Evolutionary conservation across 139 green algal genomes (phyloP).

Genomic region (Tetratostichococcus sp.): DNA sequence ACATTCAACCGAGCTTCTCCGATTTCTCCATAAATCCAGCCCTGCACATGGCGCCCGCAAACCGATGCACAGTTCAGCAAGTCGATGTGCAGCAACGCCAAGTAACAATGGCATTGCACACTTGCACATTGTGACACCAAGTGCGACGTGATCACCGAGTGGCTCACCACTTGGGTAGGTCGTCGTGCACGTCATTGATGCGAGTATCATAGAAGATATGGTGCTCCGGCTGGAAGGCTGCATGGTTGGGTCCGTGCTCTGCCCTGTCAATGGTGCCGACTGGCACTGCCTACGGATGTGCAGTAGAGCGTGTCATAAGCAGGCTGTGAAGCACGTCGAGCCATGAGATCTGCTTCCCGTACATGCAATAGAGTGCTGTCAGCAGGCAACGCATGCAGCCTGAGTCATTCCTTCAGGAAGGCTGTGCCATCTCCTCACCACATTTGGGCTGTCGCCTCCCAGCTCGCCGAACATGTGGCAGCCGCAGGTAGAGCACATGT

Average conservation of each 20-base stretch:
- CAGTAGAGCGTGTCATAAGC: no score
- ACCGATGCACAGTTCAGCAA: no score
- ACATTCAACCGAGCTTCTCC: neutral
- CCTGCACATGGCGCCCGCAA: neutral
- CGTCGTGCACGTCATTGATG: neutral
- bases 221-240: neutral
- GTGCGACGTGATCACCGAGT: no score
- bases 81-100: no score
- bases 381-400: no score
- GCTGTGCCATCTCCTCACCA: neutral
- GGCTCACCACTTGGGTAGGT: neutral
- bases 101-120: no score
- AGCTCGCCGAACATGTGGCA: neutral
- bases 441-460: neutral
- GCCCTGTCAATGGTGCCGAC: neutral
- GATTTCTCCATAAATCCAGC: neutral
- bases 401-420: no score
- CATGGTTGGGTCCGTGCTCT: neutral
- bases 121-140: no score
- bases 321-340: no score
- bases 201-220: neutral
- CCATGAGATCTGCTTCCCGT: no score
- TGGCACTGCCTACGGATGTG: no score
- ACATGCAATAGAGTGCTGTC: no score
- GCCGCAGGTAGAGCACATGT: neutral